Conservation (phyloP, 495 filamentous ascomycete genomes). For the Bacidia rubella region DNA sequence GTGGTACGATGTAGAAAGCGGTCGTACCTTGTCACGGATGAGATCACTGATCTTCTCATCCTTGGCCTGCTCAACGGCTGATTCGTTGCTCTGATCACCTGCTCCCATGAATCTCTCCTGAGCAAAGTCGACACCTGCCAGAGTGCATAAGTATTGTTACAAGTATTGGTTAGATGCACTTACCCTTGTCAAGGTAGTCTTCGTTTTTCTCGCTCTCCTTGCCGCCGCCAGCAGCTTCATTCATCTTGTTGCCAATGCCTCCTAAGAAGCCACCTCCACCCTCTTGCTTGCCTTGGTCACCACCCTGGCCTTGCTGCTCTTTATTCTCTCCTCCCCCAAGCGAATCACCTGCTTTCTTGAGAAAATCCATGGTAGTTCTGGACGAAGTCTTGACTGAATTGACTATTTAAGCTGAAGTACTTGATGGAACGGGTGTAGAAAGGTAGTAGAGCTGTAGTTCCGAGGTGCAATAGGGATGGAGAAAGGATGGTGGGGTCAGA, state of each 20-base stretch:
- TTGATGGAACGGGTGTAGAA: too few relatives aligned
- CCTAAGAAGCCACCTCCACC: constrained; percentile 34
- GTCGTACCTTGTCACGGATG: constrained; percentile 49
- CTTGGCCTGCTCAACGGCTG: constrained; percentile 58
- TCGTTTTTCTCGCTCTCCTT: constrained; percentile 56
- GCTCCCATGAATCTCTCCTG: constrained; percentile 53
- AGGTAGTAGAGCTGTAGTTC: too few relatives aligned
- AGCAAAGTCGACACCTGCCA: constrained; percentile 48
- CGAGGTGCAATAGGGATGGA: too few relatives aligned
- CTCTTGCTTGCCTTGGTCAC: constrained; percentile 1
- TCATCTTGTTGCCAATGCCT: constrained; percentile 40
- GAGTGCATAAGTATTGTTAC: not conserved
- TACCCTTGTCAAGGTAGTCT: constrained; percentile 52
- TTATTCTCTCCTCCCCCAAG: constrained; percentile 13
- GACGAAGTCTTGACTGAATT: too few relatives aligned
- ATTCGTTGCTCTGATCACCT: constrained; percentile 56
- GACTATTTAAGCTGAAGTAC: too few relatives aligned
- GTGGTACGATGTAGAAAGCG: not conserved
- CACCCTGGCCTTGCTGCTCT: constrained; percentile 9
- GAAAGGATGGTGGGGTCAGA: too few relatives aligned
- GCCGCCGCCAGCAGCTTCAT: constrained; percentile 49
- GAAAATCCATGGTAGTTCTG: constrained; percentile 14
- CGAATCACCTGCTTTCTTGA: constrained; percentile 13
- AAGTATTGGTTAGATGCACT: not conserved
- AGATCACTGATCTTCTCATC: constrained; percentile 53